These are phyloP conservation scores for Tetracladium maxilliforme DNA, from an alignment of 2,329 filamentous ascomycete species.

Conservation along the genomic window DNA sequence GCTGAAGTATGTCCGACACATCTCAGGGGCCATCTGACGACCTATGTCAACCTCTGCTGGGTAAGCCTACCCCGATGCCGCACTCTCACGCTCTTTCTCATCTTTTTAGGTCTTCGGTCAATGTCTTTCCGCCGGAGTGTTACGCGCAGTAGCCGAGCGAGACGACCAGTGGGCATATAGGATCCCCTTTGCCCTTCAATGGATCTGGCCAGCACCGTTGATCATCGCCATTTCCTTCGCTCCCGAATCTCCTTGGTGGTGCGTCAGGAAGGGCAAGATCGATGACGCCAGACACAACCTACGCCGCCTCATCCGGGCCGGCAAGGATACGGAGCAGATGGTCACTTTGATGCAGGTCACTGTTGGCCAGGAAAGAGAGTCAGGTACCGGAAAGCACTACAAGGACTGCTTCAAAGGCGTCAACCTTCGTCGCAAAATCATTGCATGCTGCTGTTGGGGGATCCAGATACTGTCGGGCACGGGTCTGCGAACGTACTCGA, in stretches of 20 bases:
- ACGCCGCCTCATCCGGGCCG: no score
- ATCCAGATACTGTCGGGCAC: constrained; percentile 50
- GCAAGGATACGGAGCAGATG: no score
- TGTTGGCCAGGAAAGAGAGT: constrained; percentile 47
- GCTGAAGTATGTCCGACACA: constrained; percentile 45
- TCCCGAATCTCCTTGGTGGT: no score
- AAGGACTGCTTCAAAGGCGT: constrained; percentile 72
- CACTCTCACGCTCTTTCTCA: no score
- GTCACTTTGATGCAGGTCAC: no score
- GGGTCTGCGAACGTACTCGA: constrained; percentile 51
- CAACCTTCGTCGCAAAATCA: constrained; percentile 64
- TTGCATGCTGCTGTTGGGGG: constrained; percentile 41
- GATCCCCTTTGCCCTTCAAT: constrained; percentile 28
- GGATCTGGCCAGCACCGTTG: constrained; percentile 27
- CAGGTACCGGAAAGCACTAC: constrained; percentile 51
- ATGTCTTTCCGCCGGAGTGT: constrained; percentile 25
- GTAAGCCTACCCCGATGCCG: no score
- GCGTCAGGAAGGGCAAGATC: no score
- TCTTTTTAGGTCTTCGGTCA: no score
- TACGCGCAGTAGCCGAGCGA: constrained; percentile 22
- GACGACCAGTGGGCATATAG: constrained; percentile 28
- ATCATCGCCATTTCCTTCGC: no score
- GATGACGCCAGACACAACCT: no score
- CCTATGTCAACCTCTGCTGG: constrained; percentile 40
- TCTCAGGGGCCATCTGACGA: constrained; percentile 32